Evolutionary conservation across 176 grass and related monocot species (phyloP).

Genomic region (Carex cristatella): DNA sequence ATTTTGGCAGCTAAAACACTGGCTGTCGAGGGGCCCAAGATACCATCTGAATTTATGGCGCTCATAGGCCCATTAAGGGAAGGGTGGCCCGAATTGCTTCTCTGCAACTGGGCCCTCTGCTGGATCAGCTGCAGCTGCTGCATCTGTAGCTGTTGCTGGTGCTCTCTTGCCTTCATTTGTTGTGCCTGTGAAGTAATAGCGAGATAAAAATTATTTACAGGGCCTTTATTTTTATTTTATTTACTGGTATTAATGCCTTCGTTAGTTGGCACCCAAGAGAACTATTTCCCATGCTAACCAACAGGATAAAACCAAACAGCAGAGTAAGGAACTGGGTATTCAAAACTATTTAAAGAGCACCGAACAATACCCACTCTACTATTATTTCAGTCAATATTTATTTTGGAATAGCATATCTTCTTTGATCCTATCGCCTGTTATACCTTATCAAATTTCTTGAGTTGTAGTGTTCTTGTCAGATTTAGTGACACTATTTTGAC

Average conservation of each 20-base stretch:
- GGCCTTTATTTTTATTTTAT: background rate
- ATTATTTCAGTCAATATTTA: background rate
- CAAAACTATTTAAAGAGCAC: background rate
- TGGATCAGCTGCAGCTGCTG: slow-evolving; percentile 92
- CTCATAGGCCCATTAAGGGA: slow-evolving; percentile 71
- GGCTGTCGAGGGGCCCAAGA: slow-evolving; percentile 76
- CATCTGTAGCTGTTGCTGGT: slow-evolving; percentile 93
- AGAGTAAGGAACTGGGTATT: background rate
- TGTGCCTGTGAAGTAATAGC: slow-evolving; percentile 40
- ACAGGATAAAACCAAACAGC: background rate
- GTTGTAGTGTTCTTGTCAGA: background rate
- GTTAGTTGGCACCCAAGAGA: background rate
- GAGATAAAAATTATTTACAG: background rate
- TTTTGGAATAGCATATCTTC: background rate
- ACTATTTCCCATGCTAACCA: background rate
- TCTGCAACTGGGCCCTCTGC: slow-evolving; percentile 82
- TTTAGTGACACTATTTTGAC: background rate
- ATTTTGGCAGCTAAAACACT: slow-evolving; percentile 95
- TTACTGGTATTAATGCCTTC: background rate
- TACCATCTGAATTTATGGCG: slow-evolving; percentile 60
- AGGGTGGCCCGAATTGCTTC: slow-evolving; percentile 50
- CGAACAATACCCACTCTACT: slow-evolving; percentile 15
- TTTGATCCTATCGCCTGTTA: background rate
- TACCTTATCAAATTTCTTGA: background rate
- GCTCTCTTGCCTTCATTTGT: slow-evolving; percentile 85